Conservation (phyloP, 768 basidiomycete species). For the Naganishia randhawae region DNA sequence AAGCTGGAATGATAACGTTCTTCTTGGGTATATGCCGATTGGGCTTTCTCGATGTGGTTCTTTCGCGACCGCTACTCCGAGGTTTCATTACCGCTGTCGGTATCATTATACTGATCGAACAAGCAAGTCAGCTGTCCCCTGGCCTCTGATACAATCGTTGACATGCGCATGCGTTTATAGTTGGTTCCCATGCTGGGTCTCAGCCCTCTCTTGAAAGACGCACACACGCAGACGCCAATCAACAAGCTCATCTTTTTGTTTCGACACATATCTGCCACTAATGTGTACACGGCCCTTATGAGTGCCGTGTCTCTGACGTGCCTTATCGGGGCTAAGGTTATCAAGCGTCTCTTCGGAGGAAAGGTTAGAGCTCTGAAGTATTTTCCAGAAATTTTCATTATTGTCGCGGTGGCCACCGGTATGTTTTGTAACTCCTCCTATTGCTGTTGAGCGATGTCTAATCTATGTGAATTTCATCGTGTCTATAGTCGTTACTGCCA, state of each 20-base stretch:
- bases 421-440: conserved; percentile 39
- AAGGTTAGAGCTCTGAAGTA: conserved; percentile 64
- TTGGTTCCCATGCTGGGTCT: conserved; percentile 88
- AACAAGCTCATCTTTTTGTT: conserved; percentile 72
- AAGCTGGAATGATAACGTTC: conserved; percentile 82
- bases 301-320: conserved; percentile 67
- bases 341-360: conserved; percentile 39
- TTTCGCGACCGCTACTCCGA: conserved; percentile 79
- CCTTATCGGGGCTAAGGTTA: conserved; percentile 61
- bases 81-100: conserved; percentile 84
- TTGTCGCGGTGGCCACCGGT: conserved; percentile 81
- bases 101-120: conserved; percentile 70
- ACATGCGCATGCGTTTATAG: conserved; percentile 56
- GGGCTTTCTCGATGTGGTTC: conserved; percentile 88
- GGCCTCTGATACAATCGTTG: no score
- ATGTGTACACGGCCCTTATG: conserved; percentile 67
- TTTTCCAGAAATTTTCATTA: conserved; percentile 83
- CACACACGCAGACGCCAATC: conserved; percentile 31
- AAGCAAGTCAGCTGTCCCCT: conserved; percentile 53
- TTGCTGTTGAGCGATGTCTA: conserved; percentile 27
- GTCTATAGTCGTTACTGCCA: conserved; percentile 62
- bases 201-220: conserved; percentile 37
- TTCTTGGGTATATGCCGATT: conserved; percentile 79
- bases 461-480: conserved; percentile 19
- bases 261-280: conserved; percentile 55